A percentile compares a stretch with the other conserved stretches of the same genome.
Evolutionary conservation across 352 stramenopile genomes (phyloP).

Genomic region (Phytophthora palmivora): DNA sequence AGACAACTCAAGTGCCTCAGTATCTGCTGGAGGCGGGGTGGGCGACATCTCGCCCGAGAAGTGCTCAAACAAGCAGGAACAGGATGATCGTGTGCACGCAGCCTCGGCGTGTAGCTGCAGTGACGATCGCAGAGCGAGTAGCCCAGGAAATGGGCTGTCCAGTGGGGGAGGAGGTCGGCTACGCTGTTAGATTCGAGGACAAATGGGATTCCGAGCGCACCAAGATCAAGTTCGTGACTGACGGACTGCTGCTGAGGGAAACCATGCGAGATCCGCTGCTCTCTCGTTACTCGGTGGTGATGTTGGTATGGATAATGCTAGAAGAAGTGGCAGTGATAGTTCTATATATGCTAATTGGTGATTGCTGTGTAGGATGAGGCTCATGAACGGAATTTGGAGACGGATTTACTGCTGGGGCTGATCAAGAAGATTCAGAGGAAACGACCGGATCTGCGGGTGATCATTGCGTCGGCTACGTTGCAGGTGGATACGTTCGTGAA

Average conservation of each 20-base stretch:
- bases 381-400: slow-evolving; percentile 95
- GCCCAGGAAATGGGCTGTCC: slow-evolving; percentile 96
- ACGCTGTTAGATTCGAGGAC: slow-evolving; percentile 99
- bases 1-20: slow-evolving; percentile 94
- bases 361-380: slow-evolving; percentile 86
- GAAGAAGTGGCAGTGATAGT: not conserved
- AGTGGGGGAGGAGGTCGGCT: slow-evolving; percentile 95
- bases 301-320: slow-evolving; percentile 51
- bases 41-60: slow-evolving; percentile 36
- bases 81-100: slow-evolving; percentile 92
- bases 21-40: slow-evolving; percentile 93
- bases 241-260: slow-evolving; percentile 98
- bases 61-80: slow-evolving; percentile 2
- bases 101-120: slow-evolving; percentile 96
- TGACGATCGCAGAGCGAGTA: slow-evolving; percentile 98
- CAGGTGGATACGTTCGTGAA: slow-evolving; percentile 89
- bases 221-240: slow-evolving; percentile 99
- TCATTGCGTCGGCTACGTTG: slow-evolving; percentile 83
- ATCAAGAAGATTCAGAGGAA: slow-evolving; percentile 96
- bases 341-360: slow-evolving; percentile 12
- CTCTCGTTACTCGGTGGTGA: slow-evolving; percentile 82
- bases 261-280: slow-evolving; percentile 85
- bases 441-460: slow-evolving; percentile 88
- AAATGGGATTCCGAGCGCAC: slow-evolving; percentile 88
- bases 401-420: slow-evolving; percentile 94